phyloP scores from a whole-genome alignment of 2,329 filamentous ascomycete species.

The Ilyonectria sp. region DNA sequence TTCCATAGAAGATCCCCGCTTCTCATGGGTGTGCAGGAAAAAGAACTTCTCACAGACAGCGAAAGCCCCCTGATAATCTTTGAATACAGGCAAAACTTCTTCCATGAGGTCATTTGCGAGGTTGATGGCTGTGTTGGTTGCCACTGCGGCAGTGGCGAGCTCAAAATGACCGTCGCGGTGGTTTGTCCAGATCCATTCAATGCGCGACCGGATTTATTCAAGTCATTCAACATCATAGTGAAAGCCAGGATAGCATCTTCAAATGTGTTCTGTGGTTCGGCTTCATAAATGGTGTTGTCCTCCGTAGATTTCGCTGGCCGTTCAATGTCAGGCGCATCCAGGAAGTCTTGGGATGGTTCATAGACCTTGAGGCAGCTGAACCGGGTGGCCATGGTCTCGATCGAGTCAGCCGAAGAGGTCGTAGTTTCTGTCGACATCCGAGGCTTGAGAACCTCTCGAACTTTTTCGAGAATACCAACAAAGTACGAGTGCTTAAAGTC shows the following conservation, averaged over 20 bases:
- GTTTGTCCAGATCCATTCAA: slow-evolving; percentile 47
- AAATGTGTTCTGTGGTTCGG: slow-evolving; percentile 43
- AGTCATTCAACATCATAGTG: slow-evolving; percentile 48
- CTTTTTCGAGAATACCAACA: slow-evolving; percentile 52
- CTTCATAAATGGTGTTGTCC: slow-evolving; percentile 47
- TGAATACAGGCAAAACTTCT: slow-evolving; percentile 38
- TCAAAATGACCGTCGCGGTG: slow-evolving; percentile 43
- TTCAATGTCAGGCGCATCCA: neutral
- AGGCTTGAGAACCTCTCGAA: slow-evolving; percentile 49
- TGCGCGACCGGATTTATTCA: slow-evolving; percentile 49
- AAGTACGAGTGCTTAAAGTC: slow-evolving; percentile 52
- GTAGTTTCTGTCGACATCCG: neutral
- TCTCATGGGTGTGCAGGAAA: slow-evolving; percentile 7
- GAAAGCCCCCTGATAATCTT: neutral
- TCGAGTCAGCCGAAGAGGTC: neutral
- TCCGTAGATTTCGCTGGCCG: neutral
- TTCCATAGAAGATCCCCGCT: slow-evolving; percentile 22
- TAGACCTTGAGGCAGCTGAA: neutral
- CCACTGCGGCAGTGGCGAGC: slow-evolving; percentile 52
- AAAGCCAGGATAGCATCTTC: slow-evolving; percentile 50
- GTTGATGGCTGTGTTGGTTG: slow-evolving; percentile 55
- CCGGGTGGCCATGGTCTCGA: neutral
- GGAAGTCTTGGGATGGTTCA: slow-evolving; percentile 1
- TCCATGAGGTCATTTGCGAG: slow-evolving; percentile 53
- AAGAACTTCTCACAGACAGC: neutral